These are phyloP conservation scores for Saccharum hybrid DNA, from an alignment of 202 grass and related monocot species.

Conservation along the genomic window DNA sequence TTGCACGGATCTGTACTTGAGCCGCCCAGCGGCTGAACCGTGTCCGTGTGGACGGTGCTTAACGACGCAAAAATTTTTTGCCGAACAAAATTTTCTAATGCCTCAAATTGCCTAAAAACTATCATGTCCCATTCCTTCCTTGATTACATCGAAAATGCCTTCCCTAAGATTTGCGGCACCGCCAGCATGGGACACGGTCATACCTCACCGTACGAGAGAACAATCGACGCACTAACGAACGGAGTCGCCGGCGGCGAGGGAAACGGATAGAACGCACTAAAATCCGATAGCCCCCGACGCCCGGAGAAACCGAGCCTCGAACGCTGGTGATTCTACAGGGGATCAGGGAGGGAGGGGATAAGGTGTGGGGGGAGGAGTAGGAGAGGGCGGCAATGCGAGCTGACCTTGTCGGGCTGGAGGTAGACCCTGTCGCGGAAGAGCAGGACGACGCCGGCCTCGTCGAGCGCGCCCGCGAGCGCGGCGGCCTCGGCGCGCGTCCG, in stretches of 20 bases:
- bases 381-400: slow-evolving; percentile 23
- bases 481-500: slow-evolving; percentile 73
- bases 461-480: slow-evolving; percentile 70
- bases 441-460: slow-evolving; percentile 86
- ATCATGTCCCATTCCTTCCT: background rate
- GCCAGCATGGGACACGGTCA: background rate
- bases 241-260: background rate
- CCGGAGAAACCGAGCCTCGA: slow-evolving; percentile 1
- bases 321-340: background rate
- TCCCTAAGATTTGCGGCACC: background rate
- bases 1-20: slow-evolving; percentile 33
- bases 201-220: background rate
- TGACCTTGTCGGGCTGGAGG: slow-evolving; percentile 90
- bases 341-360: background rate
- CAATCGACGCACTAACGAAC: background rate
- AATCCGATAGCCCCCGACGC: no score
- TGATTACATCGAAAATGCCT: slow-evolving; percentile 27
- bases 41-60: background rate
- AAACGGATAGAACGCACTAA: background rate
- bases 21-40: background rate
- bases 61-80: background rate
- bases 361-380: background rate
- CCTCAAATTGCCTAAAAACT: background rate
- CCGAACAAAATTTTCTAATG: background rate
- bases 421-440: slow-evolving; percentile 94